Percentiles rank a stretch among this genome's conserved stretches.
phyloP scores from a whole-genome alignment of 768 basidiomycete genomes.

The Xanthoconium purpureum region DNA sequence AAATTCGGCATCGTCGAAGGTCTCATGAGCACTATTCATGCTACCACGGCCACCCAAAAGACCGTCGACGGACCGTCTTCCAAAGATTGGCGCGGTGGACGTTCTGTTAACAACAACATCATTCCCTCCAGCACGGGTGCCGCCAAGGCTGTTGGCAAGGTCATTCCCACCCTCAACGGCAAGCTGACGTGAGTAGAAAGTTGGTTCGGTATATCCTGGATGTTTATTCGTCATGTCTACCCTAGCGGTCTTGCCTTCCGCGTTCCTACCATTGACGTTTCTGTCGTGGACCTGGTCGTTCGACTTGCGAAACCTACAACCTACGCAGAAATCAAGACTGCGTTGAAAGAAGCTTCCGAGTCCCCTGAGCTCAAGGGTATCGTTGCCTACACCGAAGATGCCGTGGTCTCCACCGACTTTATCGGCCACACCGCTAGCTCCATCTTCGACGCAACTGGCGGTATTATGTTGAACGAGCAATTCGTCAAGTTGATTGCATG shows the following conservation, averaged over 20 bases:
- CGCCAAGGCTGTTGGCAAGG: slow-evolving; percentile 98
- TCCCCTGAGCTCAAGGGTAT: slow-evolving; percentile 64
- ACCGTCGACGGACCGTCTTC: slow-evolving; percentile 90
- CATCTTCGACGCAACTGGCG: slow-evolving; percentile 92
- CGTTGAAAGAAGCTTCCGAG: slow-evolving; percentile 75
- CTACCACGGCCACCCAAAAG: slow-evolving; percentile 94
- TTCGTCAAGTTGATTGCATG: slow-evolving; percentile 97
- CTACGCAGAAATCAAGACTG: slow-evolving; percentile 90
- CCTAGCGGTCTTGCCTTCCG: slow-evolving; percentile 91
- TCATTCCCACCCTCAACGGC: slow-evolving; percentile 94
- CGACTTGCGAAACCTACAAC: slow-evolving; percentile 81
- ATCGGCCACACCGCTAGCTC: slow-evolving; percentile 74
- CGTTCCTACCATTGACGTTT: slow-evolving; percentile 93
- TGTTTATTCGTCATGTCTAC: neutral
- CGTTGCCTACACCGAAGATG: slow-evolving; percentile 89
- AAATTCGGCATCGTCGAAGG: slow-evolving; percentile 95
- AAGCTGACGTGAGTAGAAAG: slow-evolving; percentile 81
- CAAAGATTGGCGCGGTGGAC: slow-evolving; percentile 98
- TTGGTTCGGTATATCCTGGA: neutral
- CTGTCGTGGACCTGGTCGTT: slow-evolving; percentile 95
- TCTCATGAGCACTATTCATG: slow-evolving; percentile 98
- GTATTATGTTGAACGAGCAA: slow-evolving; percentile 86
- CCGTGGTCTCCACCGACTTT: slow-evolving; percentile 93
- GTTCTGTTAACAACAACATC: slow-evolving; percentile 96
- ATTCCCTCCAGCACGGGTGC: slow-evolving; percentile 99